Percentiles rank a stretch among this genome's conserved stretches.
phyloP scores from a whole-genome alignment of 192 early-diverging fungal genomes.

The Gryganskiella cystojenkinii region DNA sequence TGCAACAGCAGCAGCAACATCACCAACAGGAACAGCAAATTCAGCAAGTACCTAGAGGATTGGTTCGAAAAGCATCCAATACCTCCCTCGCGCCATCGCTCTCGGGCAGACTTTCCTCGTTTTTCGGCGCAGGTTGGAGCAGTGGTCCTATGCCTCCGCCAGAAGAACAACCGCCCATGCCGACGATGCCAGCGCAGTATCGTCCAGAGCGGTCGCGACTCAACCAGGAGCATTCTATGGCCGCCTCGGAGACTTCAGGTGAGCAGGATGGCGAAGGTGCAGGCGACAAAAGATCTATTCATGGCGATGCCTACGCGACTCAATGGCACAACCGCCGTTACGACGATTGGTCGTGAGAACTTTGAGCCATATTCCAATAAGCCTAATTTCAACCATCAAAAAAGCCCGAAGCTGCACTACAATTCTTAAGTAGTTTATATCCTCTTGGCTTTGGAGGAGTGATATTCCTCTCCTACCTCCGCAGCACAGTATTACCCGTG shows the following conservation, averaged over 20 bases:
- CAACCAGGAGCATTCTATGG: slow-evolving; percentile 9
- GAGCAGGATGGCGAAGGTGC: not conserved
- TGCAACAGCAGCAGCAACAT: slow-evolving; percentile 14
- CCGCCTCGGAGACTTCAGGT: not conserved
- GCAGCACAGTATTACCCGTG: too few species aligned
- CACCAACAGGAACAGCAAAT: slow-evolving; percentile 7
- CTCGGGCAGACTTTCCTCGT: slow-evolving; percentile 15
- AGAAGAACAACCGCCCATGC: not conserved
- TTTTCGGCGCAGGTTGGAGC: slow-evolving; percentile 39
- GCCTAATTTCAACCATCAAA: too few species aligned
- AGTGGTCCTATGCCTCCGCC: slow-evolving; percentile 46
- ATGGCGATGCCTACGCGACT: slow-evolving; percentile 28
- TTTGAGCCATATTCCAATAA: too few species aligned
- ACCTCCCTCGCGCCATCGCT: slow-evolving; percentile 22
- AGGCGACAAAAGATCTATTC: slow-evolving; percentile 19
- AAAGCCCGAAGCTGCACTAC: too few species aligned
- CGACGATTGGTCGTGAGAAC: slow-evolving; percentile 44
- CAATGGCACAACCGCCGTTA: slow-evolving; percentile 44
- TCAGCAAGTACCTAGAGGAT: not conserved
- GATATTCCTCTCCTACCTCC: too few species aligned
- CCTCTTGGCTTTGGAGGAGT: too few species aligned
- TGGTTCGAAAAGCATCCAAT: slow-evolving; percentile 22
- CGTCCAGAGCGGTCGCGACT: slow-evolving; percentile 14
- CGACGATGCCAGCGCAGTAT: not conserved
- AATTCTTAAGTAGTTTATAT: too few species aligned